Base-by-base conservation (phyloP, 495 filamentous ascomycete genomes). In the Friedmanniomyces endolithicus region DNA sequence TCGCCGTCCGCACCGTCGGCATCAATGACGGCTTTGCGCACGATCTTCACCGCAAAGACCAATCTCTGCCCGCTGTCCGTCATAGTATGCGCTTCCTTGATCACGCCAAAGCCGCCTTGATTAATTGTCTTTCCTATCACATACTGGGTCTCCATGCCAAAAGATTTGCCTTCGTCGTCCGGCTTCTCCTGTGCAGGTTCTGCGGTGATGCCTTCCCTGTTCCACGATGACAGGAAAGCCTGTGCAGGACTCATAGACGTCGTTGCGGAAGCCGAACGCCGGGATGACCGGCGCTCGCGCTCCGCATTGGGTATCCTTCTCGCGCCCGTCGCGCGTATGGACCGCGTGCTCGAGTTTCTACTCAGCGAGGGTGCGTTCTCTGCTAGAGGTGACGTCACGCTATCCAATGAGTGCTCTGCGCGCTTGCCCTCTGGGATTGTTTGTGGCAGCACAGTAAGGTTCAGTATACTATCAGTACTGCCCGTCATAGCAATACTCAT, bases 121-220 rank as follows among this genome's bases (percentile, higher is more conserved):
- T 82, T 84, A 40, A 88, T 78, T 48, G 82, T 75, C 55, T 82
- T 82, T 19, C 84, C 84, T 52, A 88, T 76, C 25, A 87, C 81
- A 63, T 88, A 87, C 45, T 82, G 77, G 27, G 73, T 65, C 25
- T 66, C 50, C 44, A 67, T 75, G 22, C 84, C 84, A 35, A 88
- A 78, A 65, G 83, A 81, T 64, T 87, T 83, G 1, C 84, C 84
- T 65, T 86, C 84, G 39, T 82, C 79, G 60, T 88, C 84, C 1
- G 82, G 82, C 51, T 75, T 70, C 29, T 48, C 55, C 23, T 58
- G 25, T 1, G 47, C 55, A 3, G 55, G 59, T 29, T 61, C 53
- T 14, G 44, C 31, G 3, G 53, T 22, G 1, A 37, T 35, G 14
- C 20, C 50, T 33, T 53, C 53, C 35, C 48, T 55, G 31, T 60